Evolutionary conservation across 768 basidiomycete species (phyloP).

Genomic region (Auriscalpium microsporum): DNA sequence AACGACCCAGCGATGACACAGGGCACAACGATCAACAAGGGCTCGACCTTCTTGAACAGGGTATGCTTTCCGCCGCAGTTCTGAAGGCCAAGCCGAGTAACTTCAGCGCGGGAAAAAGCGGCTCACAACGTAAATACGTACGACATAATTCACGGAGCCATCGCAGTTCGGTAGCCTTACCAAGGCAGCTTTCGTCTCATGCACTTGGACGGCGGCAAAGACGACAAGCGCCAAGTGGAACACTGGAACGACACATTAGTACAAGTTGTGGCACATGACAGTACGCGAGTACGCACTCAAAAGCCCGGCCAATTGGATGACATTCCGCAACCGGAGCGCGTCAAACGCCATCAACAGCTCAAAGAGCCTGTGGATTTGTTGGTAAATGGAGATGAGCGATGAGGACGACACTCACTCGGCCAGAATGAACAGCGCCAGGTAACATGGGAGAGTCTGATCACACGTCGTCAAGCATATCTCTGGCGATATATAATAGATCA

Average conservation of each 20-base stretch:
- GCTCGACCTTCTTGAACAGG: slow-evolving; percentile 51
- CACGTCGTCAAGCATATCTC: too few species aligned
- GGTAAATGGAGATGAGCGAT: slow-evolving; percentile 1
- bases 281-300: slow-evolving; percentile 49
- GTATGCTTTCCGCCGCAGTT: slow-evolving; percentile 40
- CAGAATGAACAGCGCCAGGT: slow-evolving; percentile 74
- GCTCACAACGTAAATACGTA: slow-evolving; percentile 22
- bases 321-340: slow-evolving; percentile 70
- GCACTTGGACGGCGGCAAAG: slow-evolving; percentile 68
- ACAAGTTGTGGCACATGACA: background rate
- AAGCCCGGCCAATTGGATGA: slow-evolving; percentile 71
- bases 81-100: slow-evolving; percentile 22
- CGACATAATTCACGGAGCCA: slow-evolving; percentile 26
- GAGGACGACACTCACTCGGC: slow-evolving; percentile 52
- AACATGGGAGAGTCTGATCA: slow-evolving; percentile 68
- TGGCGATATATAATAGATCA: background rate
- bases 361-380: slow-evolving; percentile 45
- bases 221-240: slow-evolving; percentile 73
- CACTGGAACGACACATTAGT: slow-evolving; percentile 28
- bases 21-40: slow-evolving; percentile 67
- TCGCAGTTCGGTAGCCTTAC: slow-evolving; percentile 31
- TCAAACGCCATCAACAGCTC: slow-evolving; percentile 76
- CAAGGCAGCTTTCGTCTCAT: slow-evolving; percentile 61
- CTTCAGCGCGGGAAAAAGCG: background rate
- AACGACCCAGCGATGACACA: slow-evolving; percentile 60